These are phyloP conservation scores for Dendrothele bispora DNA, from an alignment of 768 basidiomycete species.

Conservation along the genomic window DNA sequence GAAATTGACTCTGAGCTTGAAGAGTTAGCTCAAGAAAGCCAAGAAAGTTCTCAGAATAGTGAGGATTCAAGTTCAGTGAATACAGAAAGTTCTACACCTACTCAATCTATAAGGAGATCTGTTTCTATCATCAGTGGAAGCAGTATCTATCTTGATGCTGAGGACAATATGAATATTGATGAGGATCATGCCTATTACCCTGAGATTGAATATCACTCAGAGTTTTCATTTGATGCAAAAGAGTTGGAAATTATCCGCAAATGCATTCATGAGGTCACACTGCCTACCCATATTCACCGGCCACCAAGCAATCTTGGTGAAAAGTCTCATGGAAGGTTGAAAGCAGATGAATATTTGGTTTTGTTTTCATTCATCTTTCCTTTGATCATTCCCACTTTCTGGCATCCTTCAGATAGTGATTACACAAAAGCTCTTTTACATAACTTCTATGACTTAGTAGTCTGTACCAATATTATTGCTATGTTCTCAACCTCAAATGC, in stretches of 20 bases:
- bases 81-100: background rate
- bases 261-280: constrained; percentile 2
- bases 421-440: background rate
- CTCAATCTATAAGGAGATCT: background rate
- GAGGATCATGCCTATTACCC: background rate
- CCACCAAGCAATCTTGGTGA: constrained; percentile 18
- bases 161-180: background rate
- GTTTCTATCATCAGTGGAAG: background rate
- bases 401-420: background rate
- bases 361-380: constrained; percentile 13
- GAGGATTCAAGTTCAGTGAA: background rate
- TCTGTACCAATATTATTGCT: constrained; percentile 9
- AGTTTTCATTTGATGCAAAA: background rate
- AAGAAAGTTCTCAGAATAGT: background rate
- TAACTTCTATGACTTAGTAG: constrained; percentile 9
- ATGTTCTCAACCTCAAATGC: constrained; percentile 10
- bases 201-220: background rate
- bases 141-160: background rate
- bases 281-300: constrained; percentile 15
- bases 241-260: background rate
- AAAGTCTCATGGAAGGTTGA: constrained; percentile 16
- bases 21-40: background rate
- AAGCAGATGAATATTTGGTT: constrained; percentile 15
- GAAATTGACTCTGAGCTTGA: constrained; percentile 1
- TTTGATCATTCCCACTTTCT: constrained; percentile 8